A percentile compares a stretch with the other conserved stretches of the same genome.
These are phyloP conservation scores for Periconia sp. DNA, from an alignment of 2,329 filamentous ascomycete genomes.

Conservation along the genomic window DNA sequence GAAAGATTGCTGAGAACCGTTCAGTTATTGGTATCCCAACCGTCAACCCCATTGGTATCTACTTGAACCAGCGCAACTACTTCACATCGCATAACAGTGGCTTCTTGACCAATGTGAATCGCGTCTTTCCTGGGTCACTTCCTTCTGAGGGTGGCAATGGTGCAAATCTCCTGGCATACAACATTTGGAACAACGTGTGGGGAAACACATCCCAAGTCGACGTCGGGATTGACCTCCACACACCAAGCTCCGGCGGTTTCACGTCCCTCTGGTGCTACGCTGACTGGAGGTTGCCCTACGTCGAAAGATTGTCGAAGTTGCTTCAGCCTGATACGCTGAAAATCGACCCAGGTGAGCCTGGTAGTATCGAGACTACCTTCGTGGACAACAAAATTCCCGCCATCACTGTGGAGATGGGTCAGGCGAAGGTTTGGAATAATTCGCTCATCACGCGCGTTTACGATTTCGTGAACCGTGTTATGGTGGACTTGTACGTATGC, in stretches of 20 bases:
- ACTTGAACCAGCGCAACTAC: constrained; percentile 44
- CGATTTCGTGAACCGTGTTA: constrained; percentile 29
- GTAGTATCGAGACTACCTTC: constrained; percentile 44
- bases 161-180: constrained; percentile 32
- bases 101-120: constrained; percentile 40
- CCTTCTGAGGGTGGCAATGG: constrained; percentile 28
- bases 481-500: constrained; percentile 20
- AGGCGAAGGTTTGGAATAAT: constrained; percentile 42
- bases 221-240: constrained; percentile 43
- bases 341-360: constrained; percentile 43
- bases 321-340: constrained; percentile 44
- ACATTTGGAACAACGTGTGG: constrained; percentile 45
- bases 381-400: constrained; percentile 39
- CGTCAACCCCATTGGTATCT: constrained; percentile 43
- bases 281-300: constrained; percentile 40
- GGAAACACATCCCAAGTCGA: constrained; percentile 43
- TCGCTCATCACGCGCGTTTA: constrained; percentile 39
- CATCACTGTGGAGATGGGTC: constrained; percentile 44
- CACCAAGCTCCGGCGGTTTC: constrained; percentile 39
- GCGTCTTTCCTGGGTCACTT: constrained; percentile 34
- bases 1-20: constrained; percentile 5
- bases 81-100: constrained; percentile 33
- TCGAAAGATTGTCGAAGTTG: constrained; percentile 43
- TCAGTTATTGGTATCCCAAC: constrained; percentile 44
- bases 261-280: constrained; percentile 45